Conservation (phyloP, 345 rosid genomes). For the Clausena lansium region DNA sequence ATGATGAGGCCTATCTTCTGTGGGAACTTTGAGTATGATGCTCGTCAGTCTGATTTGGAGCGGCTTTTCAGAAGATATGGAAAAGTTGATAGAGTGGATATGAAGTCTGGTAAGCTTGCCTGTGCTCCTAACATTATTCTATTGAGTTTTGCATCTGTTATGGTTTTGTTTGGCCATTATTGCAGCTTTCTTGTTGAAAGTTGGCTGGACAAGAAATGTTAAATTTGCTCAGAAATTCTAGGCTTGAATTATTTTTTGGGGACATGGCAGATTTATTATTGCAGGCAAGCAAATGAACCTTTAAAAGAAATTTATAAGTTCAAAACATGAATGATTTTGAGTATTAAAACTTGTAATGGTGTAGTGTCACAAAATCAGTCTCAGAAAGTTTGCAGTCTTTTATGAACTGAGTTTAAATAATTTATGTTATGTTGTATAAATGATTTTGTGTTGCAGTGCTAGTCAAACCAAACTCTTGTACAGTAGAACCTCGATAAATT, state of each 20-base stretch:
- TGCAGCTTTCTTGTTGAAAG: background rate
- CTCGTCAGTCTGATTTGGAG: slow-evolving; percentile 79
- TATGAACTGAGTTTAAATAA: background rate
- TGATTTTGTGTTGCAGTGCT: background rate
- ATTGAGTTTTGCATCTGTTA: background rate
- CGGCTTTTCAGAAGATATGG: slow-evolving; percentile 85
- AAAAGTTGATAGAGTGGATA: slow-evolving; percentile 82
- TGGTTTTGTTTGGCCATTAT: background rate
- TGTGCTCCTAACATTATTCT: background rate
- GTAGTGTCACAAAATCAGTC: background rate
- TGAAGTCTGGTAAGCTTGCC: slow-evolving; percentile 83
- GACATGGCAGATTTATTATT: background rate
- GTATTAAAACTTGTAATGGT: background rate
- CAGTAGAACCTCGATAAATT: too few species aligned
- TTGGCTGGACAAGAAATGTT: background rate
- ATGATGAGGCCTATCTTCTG: slow-evolving; percentile 88
- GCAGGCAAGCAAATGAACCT: background rate
- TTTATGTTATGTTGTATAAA: background rate
- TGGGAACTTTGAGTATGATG: slow-evolving; percentile 92
- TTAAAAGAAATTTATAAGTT: background rate
- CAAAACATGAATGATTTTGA: background rate
- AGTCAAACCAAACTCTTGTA: background rate
- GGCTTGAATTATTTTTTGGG: background rate
- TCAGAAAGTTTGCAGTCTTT: background rate
- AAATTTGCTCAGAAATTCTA: background rate